Conservation (phyloP, 164 flowering plant species). For the Berberis vulgaris region DNA sequence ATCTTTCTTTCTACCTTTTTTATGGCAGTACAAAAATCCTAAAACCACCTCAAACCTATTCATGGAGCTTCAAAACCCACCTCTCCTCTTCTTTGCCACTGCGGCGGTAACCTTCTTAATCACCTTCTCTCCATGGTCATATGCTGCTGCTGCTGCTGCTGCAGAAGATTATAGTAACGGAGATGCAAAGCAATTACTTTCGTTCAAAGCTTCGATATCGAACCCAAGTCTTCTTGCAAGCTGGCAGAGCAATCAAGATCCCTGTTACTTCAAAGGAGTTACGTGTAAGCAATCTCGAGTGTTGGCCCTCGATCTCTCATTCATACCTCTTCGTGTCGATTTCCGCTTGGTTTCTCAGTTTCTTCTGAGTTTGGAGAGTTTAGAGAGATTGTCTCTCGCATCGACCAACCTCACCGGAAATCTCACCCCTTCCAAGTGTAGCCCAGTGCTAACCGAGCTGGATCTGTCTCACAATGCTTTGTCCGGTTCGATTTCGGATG, state of each 20-base stretch:
- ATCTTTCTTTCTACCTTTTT: neutral
- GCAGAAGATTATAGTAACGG: conserved; percentile 9
- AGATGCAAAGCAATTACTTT: conserved; percentile 31
- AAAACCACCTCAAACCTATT: neutral
- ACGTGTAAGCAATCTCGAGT: conserved; percentile 41
- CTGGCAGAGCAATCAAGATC: conserved; percentile 38
- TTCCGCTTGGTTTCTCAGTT: conserved; percentile 31
- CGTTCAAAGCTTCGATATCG: conserved; percentile 40
- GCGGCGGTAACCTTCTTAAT: neutral
- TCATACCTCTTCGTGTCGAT: conserved; percentile 21
- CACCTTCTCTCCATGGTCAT: neutral
- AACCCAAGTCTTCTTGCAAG: conserved; percentile 27
- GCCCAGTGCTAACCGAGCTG: conserved; percentile 23
- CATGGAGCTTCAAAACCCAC: neutral
- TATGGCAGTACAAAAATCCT: conserved; percentile 27
- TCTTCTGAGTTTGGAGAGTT: conserved; percentile 30
- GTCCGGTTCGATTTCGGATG: conserved; percentile 41
- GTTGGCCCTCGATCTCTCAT: conserved; percentile 46
- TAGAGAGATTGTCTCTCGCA: conserved; percentile 35
- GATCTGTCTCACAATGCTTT: conserved; percentile 65
- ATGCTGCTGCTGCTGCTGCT: neutral
- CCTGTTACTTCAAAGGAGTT: conserved; percentile 56
- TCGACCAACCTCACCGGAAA: conserved; percentile 41
- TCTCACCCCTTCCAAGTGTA: conserved; percentile 34
- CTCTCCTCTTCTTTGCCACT: neutral